Base-by-base conservation (phyloP, 2,329 filamentous ascomycete genomes). In the Phoma sp. region DNA sequence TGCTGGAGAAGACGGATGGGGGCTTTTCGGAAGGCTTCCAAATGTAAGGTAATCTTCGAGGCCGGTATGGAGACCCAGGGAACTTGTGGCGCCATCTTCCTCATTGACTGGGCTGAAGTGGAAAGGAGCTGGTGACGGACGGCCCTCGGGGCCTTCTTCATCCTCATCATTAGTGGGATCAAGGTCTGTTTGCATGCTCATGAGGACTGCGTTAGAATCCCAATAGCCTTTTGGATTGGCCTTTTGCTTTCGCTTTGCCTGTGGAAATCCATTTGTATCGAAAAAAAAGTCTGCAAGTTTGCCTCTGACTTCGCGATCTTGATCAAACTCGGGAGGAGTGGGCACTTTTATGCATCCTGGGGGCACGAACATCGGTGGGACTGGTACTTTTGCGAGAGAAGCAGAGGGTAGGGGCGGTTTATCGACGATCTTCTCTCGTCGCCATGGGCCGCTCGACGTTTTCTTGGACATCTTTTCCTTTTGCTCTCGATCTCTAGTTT, bases 181-280 rank as follows among this genome's bases (percentile, higher is more conserved):
- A 23, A 66, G 57, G n/a, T 64, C 59, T 1, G 52, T 55, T 11
- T 56, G 46, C 39, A 67, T 58, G n/a, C 67, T 63, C 72, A 75
- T 75, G 18, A 75, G 58, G 10, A 75, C 39, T 0, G 67, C 66
- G 43, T 75, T 69, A 7, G 70, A 73, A 45, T 75, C 70, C 72
- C 72, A 75, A 27, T 66, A 49, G 5, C 71, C 67, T 10, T 56
- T 60, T 8, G 62, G 53, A 4, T 52, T 53, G 3, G 55, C 13
- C 24, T 46, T 54, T 5, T 51, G 23, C n/a, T 58, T 65, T 13
- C 58, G 50, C 25, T 41, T 47, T 4, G 48, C 47, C 0, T 47
- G 35, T 41, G 24, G 14, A n/a, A 52, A 42, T n/a, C 47, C 50
- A 18, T 65, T 57, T 9, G 57, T 47, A 13, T 72, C 69, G 54